Evolutionary conservation across 352 stramenopile genomes (phyloP).

Genomic region (Globisporangium canariense): DNA sequence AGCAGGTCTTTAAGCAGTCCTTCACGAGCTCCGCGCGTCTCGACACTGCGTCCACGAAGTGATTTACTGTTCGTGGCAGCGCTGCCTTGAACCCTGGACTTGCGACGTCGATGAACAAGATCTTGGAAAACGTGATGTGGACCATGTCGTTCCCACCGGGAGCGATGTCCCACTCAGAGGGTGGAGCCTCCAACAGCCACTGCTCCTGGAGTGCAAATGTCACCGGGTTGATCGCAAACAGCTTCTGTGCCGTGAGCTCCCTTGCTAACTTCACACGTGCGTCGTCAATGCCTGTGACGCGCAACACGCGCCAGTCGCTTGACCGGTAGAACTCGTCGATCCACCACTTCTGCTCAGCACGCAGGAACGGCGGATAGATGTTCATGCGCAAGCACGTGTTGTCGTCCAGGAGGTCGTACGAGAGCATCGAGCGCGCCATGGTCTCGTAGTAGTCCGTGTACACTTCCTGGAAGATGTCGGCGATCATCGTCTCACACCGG

Average conservation of each 20-base stretch:
- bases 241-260: slow-evolving; percentile 39
- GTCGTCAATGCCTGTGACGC: slow-evolving; percentile 69
- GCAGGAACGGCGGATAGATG: slow-evolving; percentile 81
- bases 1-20: slow-evolving; percentile 82
- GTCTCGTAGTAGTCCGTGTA: slow-evolving; percentile 79
- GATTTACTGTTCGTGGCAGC: slow-evolving; percentile 75
- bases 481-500: slow-evolving; percentile 63
- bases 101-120: slow-evolving; percentile 84
- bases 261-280: slow-evolving; percentile 38
- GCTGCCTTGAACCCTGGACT: slow-evolving; percentile 55
- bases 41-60: slow-evolving; percentile 86
- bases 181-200: slow-evolving; percentile 75
- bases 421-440: slow-evolving; percentile 76
- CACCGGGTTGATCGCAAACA: slow-evolving; percentile 78
- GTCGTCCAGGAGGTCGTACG: slow-evolving; percentile 86
- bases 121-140: slow-evolving; percentile 46
- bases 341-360: slow-evolving; percentile 86
- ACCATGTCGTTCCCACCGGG: slow-evolving; percentile 21
- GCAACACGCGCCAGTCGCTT: slow-evolving; percentile 75
- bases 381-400: slow-evolving; percentile 62
- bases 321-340: slow-evolving; percentile 68
- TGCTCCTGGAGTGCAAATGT: slow-evolving; percentile 87
- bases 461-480: slow-evolving; percentile 72
- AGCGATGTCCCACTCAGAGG: slow-evolving; percentile 69
- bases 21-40: slow-evolving; percentile 78